Evolutionary conservation across 768 basidiomycete genomes (phyloP).

Genomic region (Suillus subaureus): DNA sequence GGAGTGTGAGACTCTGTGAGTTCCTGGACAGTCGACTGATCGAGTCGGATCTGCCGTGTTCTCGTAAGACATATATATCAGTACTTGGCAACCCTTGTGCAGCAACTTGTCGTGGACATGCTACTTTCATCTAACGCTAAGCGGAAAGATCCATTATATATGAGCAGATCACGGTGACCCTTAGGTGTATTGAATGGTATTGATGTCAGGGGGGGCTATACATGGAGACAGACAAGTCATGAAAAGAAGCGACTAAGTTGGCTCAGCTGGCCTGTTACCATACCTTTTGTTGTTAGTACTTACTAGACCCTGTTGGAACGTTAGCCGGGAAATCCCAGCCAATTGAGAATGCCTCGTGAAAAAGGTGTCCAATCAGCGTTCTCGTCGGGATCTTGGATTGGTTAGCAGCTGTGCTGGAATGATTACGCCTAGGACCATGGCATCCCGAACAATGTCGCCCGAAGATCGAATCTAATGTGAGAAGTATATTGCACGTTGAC

Average conservation of each 20-base stretch:
- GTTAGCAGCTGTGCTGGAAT: conserved; percentile 5
- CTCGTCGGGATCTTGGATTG: background rate
- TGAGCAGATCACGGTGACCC: conserved; percentile 14
- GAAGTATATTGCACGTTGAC: conserved; percentile 5
- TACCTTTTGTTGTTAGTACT: conserved; percentile 5
- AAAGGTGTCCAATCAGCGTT: background rate
- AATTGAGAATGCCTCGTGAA: conserved; percentile 4
- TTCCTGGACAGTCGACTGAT: conserved; percentile 39
- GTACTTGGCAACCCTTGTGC: conserved; percentile 17
- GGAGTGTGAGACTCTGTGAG: conserved; percentile 14
- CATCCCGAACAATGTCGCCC: conserved; percentile 4
- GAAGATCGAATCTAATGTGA: background rate
- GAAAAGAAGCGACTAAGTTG: conserved; percentile 10
- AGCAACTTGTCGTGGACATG: conserved; percentile 25
- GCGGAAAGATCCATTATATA: conserved; percentile 38
- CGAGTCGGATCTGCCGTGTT: conserved; percentile 41
- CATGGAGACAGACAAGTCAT: conserved; percentile 8
- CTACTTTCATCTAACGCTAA: conserved; percentile 39
- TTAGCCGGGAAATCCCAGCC: conserved; percentile 11
- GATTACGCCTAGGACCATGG: background rate
- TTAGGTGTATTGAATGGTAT: conserved; percentile 4
- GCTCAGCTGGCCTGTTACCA: conserved; percentile 1
- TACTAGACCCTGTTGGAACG: conserved; percentile 5
- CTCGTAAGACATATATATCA: conserved; percentile 37
- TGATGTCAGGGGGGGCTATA: conserved; percentile 4